Evolutionary conservation across 2,329 filamentous ascomycete species (phyloP), one percentile per base, ranked within the genome.

Genomic region (Alternaria burnsii): DNA sequence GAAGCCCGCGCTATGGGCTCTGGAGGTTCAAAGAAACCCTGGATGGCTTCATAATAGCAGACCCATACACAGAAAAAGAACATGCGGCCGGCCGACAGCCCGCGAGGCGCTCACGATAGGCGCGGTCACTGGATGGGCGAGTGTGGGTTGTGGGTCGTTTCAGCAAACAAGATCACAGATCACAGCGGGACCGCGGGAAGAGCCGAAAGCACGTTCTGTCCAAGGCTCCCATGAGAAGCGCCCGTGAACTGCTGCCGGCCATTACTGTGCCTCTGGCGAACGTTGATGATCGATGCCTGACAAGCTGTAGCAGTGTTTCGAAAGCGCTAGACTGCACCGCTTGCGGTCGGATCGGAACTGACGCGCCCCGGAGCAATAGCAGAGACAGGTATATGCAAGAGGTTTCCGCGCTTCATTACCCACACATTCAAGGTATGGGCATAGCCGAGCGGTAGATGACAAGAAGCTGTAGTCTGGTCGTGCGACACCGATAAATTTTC

Each of bases 21-120:
- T 16, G 30, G 38, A 44, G 22, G 47, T 18, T 22, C 22, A 44
- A 32, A 32, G 30, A 56, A 28, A 36, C 22, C 11, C 44, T 40
- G 18, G 30, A 57, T 28, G 40, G 34, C 11, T 42, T 41, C 8
- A 53, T 40, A 55, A 64, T 55, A 60, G 61, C 55, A 55, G 32
- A 51, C 52, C 28, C n/a, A 11, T 18, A 16, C 42, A 51, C 38
- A 20, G 20, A 53, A 59, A 55, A 50, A 52, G 43, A 41, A 44
- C 32, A 62, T 42, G 51, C 43, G 54, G 54, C 58, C 58, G 38
- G 32, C 43, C 22, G 48, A 24, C 16, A 36, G 56, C 51, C 58
- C 58, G 55, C 62, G 66, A 68, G 55, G 58, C 64, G 62, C 65
- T 60, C 52, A 42, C 52, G n/a, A 59, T 59, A 68, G 57, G 63